A percentile compares a stretch with the other conserved stretches of the same genome.
Conservation (phyloP, 2,329 filamentous ascomycete species). For the Fusarium foetens region DNA sequence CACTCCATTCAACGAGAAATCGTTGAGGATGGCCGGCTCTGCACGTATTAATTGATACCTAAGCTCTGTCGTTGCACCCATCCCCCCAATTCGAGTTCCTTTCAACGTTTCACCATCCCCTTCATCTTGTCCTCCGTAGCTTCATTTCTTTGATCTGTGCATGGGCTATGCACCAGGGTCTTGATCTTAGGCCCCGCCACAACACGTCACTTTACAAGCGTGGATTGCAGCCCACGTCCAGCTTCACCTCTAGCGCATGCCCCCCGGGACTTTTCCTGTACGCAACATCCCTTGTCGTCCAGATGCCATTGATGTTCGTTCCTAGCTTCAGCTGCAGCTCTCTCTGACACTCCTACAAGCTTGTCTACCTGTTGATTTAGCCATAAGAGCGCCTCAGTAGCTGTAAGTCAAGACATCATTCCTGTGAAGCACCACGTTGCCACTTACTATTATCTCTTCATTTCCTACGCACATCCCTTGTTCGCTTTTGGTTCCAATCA, state of each 20-base stretch:
- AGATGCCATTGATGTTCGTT: slow-evolving; percentile 22
- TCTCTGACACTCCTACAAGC: slow-evolving; percentile 33
- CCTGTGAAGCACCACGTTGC: slow-evolving; percentile 12
- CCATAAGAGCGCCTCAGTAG: slow-evolving; percentile 26
- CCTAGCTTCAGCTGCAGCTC: slow-evolving; percentile 19
- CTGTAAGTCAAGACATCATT: slow-evolving; percentile 34
- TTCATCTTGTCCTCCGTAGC: slow-evolving; percentile 5
- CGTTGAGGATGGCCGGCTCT: not conserved
- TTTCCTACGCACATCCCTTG: not conserved
- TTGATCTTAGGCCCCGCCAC: slow-evolving; percentile 42
- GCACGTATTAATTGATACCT: not conserved
- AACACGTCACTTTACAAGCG: slow-evolving; percentile 44
- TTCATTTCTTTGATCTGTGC: slow-evolving; percentile 25
- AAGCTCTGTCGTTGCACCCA: not conserved
- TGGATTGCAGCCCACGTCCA: slow-evolving; percentile 41
- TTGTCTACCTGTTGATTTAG: slow-evolving; percentile 11
- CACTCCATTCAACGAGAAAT: not conserved
- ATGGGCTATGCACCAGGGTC: slow-evolving; percentile 28
- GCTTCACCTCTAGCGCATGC: slow-evolving; percentile 38
- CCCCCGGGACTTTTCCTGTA: slow-evolving; percentile 31
- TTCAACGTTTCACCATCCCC: not conserved
- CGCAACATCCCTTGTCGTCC: slow-evolving; percentile 32
- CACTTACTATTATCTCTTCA: slow-evolving; percentile 3
- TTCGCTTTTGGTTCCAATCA: not conserved
- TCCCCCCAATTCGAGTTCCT: not conserved